These are phyloP conservation scores for Xylaria grammica DNA, from an alignment of 495 filamentous ascomycete genomes.

Conservation along the genomic window DNA sequence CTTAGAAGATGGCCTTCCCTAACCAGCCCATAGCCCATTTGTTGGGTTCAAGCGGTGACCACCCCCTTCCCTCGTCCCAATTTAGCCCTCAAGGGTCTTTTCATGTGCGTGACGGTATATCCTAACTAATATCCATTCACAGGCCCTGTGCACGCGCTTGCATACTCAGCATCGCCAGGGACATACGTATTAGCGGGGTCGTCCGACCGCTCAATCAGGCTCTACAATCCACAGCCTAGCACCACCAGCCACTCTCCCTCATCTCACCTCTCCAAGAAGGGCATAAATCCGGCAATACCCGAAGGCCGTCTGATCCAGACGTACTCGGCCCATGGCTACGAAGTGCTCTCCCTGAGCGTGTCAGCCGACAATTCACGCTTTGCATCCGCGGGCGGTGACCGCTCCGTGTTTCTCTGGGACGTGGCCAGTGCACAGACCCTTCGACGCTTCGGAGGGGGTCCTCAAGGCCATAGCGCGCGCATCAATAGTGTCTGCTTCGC, in stretches of 20 bases:
- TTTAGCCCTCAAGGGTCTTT: neutral
- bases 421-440: constrained; percentile 76
- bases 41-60: constrained; percentile 50
- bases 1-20: constrained; percentile 42
- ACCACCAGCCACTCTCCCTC: constrained; percentile 43
- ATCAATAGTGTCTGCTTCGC: constrained; percentile 81
- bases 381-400: constrained; percentile 83
- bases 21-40: constrained; percentile 48
- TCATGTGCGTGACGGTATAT: neutral
- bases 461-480: constrained; percentile 67
- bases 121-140: constrained; percentile 8
- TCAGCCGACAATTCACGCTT: constrained; percentile 80
- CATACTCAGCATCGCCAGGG: constrained; percentile 69
- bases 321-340: constrained; percentile 89
- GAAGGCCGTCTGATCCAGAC: constrained; percentile 71
- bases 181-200: constrained; percentile 87
- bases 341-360: constrained; percentile 80
- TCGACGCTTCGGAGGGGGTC: constrained; percentile 65
- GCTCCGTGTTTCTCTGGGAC: constrained; percentile 92
- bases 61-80: neutral
- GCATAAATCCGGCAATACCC: constrained; percentile 30
- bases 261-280: constrained; percentile 40
- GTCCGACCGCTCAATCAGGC: constrained; percentile 80
- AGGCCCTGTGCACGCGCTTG: constrained; percentile 76
- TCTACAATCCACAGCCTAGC: constrained; percentile 69